These are phyloP conservation scores for Dianthus caryophyllus DNA, from an alignment of 148 eudicot species.

Conservation along the genomic window DNA sequence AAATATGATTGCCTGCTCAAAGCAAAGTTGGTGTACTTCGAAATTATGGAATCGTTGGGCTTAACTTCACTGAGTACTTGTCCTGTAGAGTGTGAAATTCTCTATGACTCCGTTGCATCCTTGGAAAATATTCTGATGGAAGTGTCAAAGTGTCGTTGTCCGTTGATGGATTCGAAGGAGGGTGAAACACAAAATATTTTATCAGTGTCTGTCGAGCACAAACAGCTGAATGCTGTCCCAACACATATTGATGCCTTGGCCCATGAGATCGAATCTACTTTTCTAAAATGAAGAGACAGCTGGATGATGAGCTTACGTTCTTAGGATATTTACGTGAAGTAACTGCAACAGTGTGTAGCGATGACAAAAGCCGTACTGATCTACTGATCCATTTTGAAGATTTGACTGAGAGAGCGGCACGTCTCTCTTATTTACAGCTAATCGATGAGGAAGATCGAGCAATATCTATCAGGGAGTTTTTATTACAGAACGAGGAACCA, in stretches of 20 bases:
- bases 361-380: constrained; percentile 8
- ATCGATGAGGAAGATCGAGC: not conserved
- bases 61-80: not conserved
- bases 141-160: not conserved
- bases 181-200: not conserved
- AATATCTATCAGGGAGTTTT: not conserved
- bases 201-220: not conserved
- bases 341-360: not conserved
- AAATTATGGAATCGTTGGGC: not conserved
- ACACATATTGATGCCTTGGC: constrained; percentile 1
- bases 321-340: constrained; percentile 1
- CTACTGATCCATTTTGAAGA: constrained; percentile 9
- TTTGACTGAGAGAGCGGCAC: constrained; percentile 9
- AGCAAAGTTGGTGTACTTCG: constrained; percentile 10
- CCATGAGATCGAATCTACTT: not conserved
- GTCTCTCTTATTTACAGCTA: constrained; percentile 9
- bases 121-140: not conserved
- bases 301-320: not conserved
- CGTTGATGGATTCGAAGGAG: not conserved
- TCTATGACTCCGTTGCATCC: not conserved
- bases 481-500: not conserved
- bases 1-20: not conserved
- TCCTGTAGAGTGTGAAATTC: not conserved
- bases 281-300: not conserved
- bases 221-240: not conserved